Evolutionary conservation across 108 stramenopile genomes (phyloP).

Genomic region (Epithemia pelagica): DNA sequence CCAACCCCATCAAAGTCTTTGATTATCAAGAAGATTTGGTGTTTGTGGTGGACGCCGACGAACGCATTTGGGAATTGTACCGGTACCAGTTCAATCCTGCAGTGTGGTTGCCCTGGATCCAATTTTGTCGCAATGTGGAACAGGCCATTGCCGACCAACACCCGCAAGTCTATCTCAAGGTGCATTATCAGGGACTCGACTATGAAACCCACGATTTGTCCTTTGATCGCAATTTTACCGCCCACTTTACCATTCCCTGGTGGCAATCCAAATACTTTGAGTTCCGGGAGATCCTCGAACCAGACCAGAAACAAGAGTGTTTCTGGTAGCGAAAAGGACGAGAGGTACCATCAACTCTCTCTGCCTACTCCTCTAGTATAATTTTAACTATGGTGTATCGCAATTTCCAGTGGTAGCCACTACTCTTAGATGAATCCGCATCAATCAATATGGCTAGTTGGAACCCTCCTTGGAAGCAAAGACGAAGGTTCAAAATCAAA

Average conservation of each 20-base stretch:
- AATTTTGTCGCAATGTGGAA: not conserved
- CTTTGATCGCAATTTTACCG: not conserved
- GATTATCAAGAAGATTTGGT: slow-evolving; percentile 5
- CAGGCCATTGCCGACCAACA: not conserved
- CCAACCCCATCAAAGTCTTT: not conserved
- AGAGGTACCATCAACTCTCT: no score
- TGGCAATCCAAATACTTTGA: not conserved
- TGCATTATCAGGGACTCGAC: not conserved
- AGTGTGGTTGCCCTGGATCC: not conserved
- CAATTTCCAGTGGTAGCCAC: no score
- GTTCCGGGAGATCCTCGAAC: slow-evolving; percentile 3
- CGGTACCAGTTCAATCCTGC: not conserved
- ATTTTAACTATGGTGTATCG: no score
- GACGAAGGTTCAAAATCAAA: no score
- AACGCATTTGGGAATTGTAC: not conserved
- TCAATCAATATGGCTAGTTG: no score
- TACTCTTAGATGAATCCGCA: no score
- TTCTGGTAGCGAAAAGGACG: no score
- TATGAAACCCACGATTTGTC: slow-evolving; percentile 5
- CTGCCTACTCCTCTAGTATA: no score
- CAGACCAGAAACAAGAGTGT: not conserved
- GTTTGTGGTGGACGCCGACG: not conserved
- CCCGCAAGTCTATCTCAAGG: not conserved
- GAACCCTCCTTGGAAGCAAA: no score
- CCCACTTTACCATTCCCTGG: no score